Conservation (phyloP, 352 stramenopile species). For the Phytophthora cajani region DNA sequence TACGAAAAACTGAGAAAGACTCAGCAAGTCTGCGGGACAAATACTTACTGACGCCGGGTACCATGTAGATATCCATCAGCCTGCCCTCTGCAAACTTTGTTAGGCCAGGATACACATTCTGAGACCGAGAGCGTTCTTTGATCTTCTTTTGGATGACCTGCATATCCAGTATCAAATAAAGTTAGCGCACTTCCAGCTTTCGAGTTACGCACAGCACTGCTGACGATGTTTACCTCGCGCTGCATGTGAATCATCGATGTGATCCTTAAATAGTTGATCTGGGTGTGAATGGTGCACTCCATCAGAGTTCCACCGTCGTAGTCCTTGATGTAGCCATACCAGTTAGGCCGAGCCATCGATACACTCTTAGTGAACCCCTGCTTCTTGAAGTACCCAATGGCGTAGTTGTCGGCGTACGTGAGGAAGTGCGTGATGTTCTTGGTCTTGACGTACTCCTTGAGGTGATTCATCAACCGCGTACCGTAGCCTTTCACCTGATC, state of each 20-base stretch:
- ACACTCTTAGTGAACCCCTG: constrained; percentile 93
- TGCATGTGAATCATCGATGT: constrained; percentile 95
- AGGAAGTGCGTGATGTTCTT: constrained; percentile 96
- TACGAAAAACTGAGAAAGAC: not conserved
- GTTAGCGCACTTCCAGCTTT: not conserved
- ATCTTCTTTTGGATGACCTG: constrained; percentile 88
- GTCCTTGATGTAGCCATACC: constrained; percentile 99
- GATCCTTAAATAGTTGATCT: constrained; percentile 97
- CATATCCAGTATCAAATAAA: not conserved
- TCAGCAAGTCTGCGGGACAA: not conserved
- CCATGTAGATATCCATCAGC: constrained; percentile 89
- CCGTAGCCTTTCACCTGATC: constrained; percentile 98
- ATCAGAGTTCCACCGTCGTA: constrained; percentile 99
- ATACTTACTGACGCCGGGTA: constrained; percentile 86
- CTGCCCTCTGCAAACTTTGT: constrained; percentile 78
- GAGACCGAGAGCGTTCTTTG: constrained; percentile 70
- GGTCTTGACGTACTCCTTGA: constrained; percentile 97
- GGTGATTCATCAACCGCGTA: constrained; percentile 99
- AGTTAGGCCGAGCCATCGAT: constrained; percentile 87
- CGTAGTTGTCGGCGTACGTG: constrained; percentile 99
- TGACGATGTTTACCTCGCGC: constrained; percentile 77
- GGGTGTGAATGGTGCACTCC: constrained; percentile 98
- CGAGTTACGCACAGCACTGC: not conserved
- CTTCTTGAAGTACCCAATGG: constrained; percentile 99
- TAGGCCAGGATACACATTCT: constrained; percentile 80